These are phyloP conservation scores for Dittrichia graveolens DNA, from an alignment of 129 eudicot genomes.

Conservation along the genomic window DNA sequence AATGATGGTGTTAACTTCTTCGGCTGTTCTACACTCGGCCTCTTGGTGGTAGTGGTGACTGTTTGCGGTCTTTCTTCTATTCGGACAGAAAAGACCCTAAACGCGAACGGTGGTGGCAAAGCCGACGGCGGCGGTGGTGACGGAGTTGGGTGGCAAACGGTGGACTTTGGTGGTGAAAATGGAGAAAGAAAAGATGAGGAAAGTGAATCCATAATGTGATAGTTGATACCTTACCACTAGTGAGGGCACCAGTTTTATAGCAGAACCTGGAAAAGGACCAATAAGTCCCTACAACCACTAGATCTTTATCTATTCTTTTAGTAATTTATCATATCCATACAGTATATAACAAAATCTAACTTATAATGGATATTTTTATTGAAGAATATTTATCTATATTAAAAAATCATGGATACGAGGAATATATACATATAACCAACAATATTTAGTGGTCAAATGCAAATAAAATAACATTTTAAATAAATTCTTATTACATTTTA, in stretches of 20 bases:
- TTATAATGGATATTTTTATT: not conserved
- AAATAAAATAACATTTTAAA: no score
- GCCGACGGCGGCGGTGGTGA: constrained; percentile 11
- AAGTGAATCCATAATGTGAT: constrained; percentile 38
- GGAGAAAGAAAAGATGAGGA: constrained; percentile 46
- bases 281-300: constrained; percentile 5
- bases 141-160: constrained; percentile 4
- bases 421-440: not conserved
- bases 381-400: not conserved
- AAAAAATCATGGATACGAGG: not conserved
- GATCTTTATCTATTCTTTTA: constrained; percentile 5
- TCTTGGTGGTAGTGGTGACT: constrained; percentile 23
- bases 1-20: constrained; percentile 19
- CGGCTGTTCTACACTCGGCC: constrained; percentile 10
- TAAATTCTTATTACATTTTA: no score
- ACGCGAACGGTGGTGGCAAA: not conserved
- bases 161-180: constrained; percentile 29
- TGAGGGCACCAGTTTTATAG: constrained; percentile 26
- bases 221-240: constrained; percentile 24
- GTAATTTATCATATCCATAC: constrained; percentile 11
- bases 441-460: no score
- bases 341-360: not conserved
- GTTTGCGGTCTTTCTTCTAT: constrained; percentile 38
- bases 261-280: constrained; percentile 9
- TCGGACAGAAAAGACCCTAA: constrained; percentile 27